Conservation (phyloP, 192 early-diverging fungal genomes). For the Backusella luteola region DNA sequence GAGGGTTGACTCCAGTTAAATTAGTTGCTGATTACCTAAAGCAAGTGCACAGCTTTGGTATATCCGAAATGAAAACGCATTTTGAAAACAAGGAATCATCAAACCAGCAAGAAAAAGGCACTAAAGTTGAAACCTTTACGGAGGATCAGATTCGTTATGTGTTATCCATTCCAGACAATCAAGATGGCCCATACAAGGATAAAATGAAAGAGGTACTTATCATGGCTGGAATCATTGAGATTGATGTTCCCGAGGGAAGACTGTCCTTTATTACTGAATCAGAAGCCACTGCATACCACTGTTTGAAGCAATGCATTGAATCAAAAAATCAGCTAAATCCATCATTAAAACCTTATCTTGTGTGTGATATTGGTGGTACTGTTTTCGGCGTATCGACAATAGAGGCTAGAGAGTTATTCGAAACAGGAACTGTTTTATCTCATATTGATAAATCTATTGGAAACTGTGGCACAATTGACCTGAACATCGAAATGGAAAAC, state of each 20-base stretch:
- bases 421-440: background rate
- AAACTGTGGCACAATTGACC: background rate
- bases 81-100: background rate
- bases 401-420: background rate
- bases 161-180: background rate
- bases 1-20: background rate
- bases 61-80: background rate
- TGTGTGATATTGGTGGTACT: background rate
- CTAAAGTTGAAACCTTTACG: background rate
- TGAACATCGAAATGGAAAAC: background rate
- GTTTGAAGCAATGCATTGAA: background rate
- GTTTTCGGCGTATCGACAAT: background rate
- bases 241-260: background rate
- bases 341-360: background rate
- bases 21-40: background rate
- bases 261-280: background rate
- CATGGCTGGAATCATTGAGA: background rate
- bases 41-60: background rate
- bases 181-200: background rate
- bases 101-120: background rate
- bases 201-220: background rate
- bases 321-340: background rate
- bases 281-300: background rate
- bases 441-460: background rate
- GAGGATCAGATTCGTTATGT: background rate